Base-by-base conservation (phyloP, 1,284 basidiomycete species). In the Waitea zeae region DNA sequence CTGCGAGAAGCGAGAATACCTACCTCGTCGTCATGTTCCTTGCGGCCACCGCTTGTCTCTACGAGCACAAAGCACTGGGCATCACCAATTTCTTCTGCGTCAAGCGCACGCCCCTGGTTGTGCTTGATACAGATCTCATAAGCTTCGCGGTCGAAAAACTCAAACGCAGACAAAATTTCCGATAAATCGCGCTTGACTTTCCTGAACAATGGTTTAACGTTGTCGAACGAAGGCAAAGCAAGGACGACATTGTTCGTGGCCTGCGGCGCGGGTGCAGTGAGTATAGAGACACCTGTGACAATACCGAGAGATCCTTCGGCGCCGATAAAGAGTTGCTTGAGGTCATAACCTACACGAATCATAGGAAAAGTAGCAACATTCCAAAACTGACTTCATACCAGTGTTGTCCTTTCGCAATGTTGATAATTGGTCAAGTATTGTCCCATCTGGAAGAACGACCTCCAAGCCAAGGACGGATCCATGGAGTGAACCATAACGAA, bases 261-360 rank as follows among this genome's bases (percentile, higher is more conserved):
- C 38, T 71, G 72, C 6, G 92, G 89, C 31, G 88, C 72, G 12
- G 87, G 76, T 0, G 93, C 87, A n/a, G 92, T 89, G 38, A 95
- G 66, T 45, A 99, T 93, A 5, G 90, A 93, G 17, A 97, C 83
- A 28, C 75, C 95, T 3, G 95, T 99, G 40, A 99, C 80, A 39
- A 99, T 66, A 32, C 95, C 93, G 20, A 98, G 75, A 0, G 90
- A 93, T 36, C 95, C 95, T 54, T 99, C 95, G 7, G 86, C 81
- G 14, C 95, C 95, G 46, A 99, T 96, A 56, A 98, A 99, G 5
- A 99, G 70, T 53, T 98, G 95, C 57, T 99, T 98, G 34, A 98
- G 64, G 53, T 99, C 95, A 51, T 96, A 93, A n/a, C 93, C 89
- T 89, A 43, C 17, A 34, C 30, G n/a, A n/a, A n/a, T n/a, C n/a